Percentiles rank a stretch among this genome's conserved stretches.
These are phyloP conservation scores for Hygrophila difformis DNA, from an alignment of 257 asterid species.

Conservation along the genomic window DNA sequence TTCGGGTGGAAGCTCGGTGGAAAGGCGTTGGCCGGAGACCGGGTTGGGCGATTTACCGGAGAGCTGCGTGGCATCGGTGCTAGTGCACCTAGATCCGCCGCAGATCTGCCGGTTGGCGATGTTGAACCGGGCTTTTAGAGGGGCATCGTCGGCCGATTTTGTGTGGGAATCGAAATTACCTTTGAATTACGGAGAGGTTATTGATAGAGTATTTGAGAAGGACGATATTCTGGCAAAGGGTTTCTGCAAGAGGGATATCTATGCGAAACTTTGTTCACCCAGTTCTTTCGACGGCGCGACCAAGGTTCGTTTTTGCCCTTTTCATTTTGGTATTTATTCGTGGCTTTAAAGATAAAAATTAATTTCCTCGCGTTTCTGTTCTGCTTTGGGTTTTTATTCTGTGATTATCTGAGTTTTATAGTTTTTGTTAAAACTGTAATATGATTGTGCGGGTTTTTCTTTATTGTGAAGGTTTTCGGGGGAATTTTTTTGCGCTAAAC, in stretches of 20 bases:
- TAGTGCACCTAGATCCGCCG: conserved; percentile 64
- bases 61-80: conserved; percentile 68
- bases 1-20: conserved; percentile 11
- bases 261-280: conserved; percentile 44
- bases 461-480: no score
- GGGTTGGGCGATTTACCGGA: conserved; percentile 74
- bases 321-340: background rate
- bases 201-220: conserved; percentile 39
- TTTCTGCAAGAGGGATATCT: conserved; percentile 48
- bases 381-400: no score
- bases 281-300: conserved; percentile 62
- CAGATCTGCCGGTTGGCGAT: conserved; percentile 68
- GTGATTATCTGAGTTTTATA: no score
- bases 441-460: no score
- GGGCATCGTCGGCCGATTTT: conserved; percentile 81
- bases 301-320: conserved; percentile 38
- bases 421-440: no score
- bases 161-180: conserved; percentile 85
- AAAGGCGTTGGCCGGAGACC: conserved; percentile 16
- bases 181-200: conserved; percentile 44
- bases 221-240: conserved; percentile 18
- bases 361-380: no score
- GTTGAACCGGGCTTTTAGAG: conserved; percentile 61
- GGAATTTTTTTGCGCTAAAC: no score
- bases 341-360: no score